phyloP scores from a whole-genome alignment of 495 filamentous ascomycete species.

The Haplographium delicatum region DNA sequence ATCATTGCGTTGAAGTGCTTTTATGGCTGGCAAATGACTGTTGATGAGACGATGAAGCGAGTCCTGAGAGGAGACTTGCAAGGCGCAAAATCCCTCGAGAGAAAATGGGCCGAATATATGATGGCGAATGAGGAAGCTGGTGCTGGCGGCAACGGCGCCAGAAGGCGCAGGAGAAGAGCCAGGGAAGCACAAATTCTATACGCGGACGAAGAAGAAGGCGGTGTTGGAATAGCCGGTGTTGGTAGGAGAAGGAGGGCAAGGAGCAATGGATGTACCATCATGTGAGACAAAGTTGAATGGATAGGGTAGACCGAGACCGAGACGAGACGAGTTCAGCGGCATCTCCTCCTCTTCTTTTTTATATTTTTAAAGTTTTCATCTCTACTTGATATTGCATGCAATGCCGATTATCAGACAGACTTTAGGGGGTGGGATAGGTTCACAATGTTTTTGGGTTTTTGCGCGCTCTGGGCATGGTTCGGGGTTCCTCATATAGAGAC shows the following conservation, averaged over 20 bases:
- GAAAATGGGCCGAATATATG: constrained; percentile 95
- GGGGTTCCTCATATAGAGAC: too few species aligned
- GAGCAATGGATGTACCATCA: constrained; percentile 50
- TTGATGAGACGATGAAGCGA: constrained; percentile 84
- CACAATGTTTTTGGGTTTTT: too few species aligned
- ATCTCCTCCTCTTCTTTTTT: too few species aligned
- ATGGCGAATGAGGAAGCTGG: constrained; percentile 82
- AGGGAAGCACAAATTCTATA: constrained; percentile 71
- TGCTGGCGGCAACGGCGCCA: constrained; percentile 47
- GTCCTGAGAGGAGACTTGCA: constrained; percentile 69
- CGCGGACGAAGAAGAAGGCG: constrained; percentile 70
- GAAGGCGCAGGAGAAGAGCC: constrained; percentile 67
- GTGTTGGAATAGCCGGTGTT: constrained; percentile 31
- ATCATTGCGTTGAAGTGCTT: constrained; percentile 87
- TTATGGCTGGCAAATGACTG: constrained; percentile 91
- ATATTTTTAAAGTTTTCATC: too few species aligned
- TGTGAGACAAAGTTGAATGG: constrained; percentile 41
- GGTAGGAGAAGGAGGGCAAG: constrained; percentile 44
- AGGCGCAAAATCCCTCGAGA: constrained; percentile 68
- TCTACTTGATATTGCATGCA: too few species aligned
- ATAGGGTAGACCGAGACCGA: too few species aligned
- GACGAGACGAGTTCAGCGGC: too few species aligned
- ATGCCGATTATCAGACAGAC: too few species aligned
- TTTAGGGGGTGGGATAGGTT: too few species aligned
- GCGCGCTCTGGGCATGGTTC: too few species aligned